Evolutionary conservation across 352 stramenopile genomes (phyloP), one percentile per base, ranked within the genome.

Genomic region (Globisporangium lucens): DNA sequence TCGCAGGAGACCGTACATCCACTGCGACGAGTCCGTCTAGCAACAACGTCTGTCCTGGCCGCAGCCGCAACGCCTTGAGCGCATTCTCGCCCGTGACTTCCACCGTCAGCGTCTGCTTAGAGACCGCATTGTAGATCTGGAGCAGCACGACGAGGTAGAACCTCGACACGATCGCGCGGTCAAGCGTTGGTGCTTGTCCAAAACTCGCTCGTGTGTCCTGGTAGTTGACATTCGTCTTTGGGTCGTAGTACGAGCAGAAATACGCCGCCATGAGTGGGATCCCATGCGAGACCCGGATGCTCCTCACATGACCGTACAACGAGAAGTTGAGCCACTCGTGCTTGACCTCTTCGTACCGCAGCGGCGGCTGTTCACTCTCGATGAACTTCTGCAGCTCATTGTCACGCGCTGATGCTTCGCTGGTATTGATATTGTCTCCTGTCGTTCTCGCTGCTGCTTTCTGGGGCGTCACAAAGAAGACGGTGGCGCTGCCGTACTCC

Each of bases 221-320:
- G 6, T 51, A 51, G 29, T 12, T 46, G 15, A 43, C 64, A 61
- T 85, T 80, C 12, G 78, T 89, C 56, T 87, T 89, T 0, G 76
- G 67, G 38, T 89, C 78, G 68, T 91, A 91, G 59, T 91, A 89
- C 15, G 83, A 70, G 63, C 86, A 77, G 56, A 89, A 89, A 63
- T 78, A 89, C 8, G 83, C 79, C n/a, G 79, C 83, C n/a, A 91
- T 71, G 22, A 91, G 68, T 9, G 83, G 80, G 13, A 87, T 79
- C 0, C 83, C 83, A 36, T 89, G 80, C 0, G 83, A 87, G 9
- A 91, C 80, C 8, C 69, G 77, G 49, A 89, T 81, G 33, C 69
- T 77, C 30, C 62, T 66, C 13, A 89, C 79, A 36, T 87, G 75
- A 27, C 76, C 78, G 57, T 87, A 87, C 3, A 91, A 27, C 5